These are phyloP conservation scores for Colletotrichum lini DNA, from an alignment of 2,329 filamentous ascomycete genomes.

Conservation along the genomic window DNA sequence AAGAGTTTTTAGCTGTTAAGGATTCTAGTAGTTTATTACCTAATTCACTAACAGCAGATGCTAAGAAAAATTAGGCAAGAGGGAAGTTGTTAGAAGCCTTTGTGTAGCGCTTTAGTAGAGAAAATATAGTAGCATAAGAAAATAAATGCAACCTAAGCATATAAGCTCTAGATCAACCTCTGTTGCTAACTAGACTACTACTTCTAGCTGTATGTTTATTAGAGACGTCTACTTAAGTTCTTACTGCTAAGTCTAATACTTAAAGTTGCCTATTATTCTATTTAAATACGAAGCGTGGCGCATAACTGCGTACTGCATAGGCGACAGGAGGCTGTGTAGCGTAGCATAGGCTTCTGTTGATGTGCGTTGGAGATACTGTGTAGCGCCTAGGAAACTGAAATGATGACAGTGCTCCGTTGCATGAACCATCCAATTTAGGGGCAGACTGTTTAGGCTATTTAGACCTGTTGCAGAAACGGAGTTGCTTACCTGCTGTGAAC, in stretches of 20 bases:
- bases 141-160: neutral
- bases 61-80: constrained; percentile 17
- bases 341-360: neutral
- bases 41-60: neutral
- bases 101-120: neutral
- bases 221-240: neutral
- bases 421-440: neutral
- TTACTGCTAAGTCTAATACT: neutral
- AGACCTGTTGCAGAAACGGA: neutral
- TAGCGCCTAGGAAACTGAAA: neutral
- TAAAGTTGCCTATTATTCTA: neutral
- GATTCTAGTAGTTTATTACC: neutral
- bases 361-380: neutral
- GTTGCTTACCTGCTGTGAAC: neutral
- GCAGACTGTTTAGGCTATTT: neutral
- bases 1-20: constrained; percentile 5
- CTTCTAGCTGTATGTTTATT: neutral
- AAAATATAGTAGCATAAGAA: neutral
- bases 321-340: neutral
- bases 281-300: neutral
- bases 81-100: too few species aligned
- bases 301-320: neutral
- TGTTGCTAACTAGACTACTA: neutral
- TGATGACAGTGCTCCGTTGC: neutral
- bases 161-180: neutral